Evolutionary conservation across 495 filamentous ascomycete species (phyloP).

Genomic region (Glutinoglossum americanum): DNA sequence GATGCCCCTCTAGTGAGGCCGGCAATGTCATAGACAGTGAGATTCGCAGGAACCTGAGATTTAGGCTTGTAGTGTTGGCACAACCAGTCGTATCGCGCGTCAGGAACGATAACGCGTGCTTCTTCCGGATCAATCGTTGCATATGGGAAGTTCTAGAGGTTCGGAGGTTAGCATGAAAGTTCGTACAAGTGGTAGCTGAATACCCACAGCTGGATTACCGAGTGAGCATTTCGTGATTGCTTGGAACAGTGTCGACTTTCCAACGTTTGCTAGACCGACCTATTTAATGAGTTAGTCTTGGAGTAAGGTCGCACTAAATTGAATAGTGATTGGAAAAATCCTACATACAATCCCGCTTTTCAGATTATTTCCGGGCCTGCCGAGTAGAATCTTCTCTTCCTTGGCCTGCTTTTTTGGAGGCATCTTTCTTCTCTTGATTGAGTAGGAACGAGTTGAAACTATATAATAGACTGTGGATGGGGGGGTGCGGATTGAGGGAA

Average conservation of each 20-base stretch:
- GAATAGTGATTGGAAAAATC: slow-evolving; percentile 15
- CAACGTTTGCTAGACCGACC: slow-evolving; percentile 98
- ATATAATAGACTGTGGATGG: neutral
- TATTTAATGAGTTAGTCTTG: slow-evolving; percentile 18
- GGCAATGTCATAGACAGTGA: slow-evolving; percentile 98
- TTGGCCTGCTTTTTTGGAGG: slow-evolving; percentile 51
- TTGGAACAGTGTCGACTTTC: slow-evolving; percentile 98
- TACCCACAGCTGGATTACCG: slow-evolving; percentile 78
- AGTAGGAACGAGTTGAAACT: slow-evolving; percentile 14
- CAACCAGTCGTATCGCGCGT: slow-evolving; percentile 90
- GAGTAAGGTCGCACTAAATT: slow-evolving; percentile 5
- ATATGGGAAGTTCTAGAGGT: slow-evolving; percentile 77
- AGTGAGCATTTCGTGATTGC: slow-evolving; percentile 95
- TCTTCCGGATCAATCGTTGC: slow-evolving; percentile 98
- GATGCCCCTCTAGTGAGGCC: slow-evolving; percentile 92
- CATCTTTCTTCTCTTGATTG: slow-evolving; percentile 36
- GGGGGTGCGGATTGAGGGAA: slow-evolving; percentile 4
- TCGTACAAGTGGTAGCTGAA: neutral
- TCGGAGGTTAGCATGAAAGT: slow-evolving; percentile 5
- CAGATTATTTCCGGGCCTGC: slow-evolving; percentile 91
- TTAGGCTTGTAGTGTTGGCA: slow-evolving; percentile 93
- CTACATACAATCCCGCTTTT: slow-evolving; percentile 98
- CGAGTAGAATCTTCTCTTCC: slow-evolving; percentile 66
- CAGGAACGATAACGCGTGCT: slow-evolving; percentile 91
- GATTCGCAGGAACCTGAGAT: slow-evolving; percentile 82